Evolutionary conservation across 1,284 basidiomycete species (phyloP), one percentile per base, ranked within the genome.

Genomic region (Cronartium ribicola): DNA sequence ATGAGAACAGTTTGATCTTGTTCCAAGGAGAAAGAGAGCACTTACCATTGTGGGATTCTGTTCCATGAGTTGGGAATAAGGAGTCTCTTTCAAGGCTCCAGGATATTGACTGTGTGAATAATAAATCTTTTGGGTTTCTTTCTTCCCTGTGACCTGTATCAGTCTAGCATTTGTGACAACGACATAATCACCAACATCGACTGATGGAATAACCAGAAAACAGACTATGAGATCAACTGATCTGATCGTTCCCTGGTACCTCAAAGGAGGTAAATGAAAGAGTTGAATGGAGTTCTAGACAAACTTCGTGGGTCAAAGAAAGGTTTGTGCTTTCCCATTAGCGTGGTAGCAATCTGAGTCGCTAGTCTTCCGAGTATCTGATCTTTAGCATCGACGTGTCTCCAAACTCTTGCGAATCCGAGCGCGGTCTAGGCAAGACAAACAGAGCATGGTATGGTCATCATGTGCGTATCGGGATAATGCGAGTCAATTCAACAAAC

Each of bases 281-380:
- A 5, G n/a, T 46, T 11, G 20, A 59, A 59, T 36, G 6, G 22
- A 40, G 17, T 11, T 20, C 4, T 2, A 37, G 51, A 4, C 48
- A n/a, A 7, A 74, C 93, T 87, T 78, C 88, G 86, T 29, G 91
- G 92, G 83, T 98, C 92, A 79, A 92, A 98, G 66, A 96, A 92
- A 20, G 96, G 95, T 82, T 98, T 99, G 83, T 98, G 92, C 84
- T 98, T 98, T 81, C 96, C 96, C 94, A 98, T 98, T 71, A 98
- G 86, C 37, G 93, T 91, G 74, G 91, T 87, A 0, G 96, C 96
- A 80, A 98, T 96, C 61, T 92, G 88, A 79, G 91, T 89, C 5
- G 95, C 94, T 5, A 98, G 87, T 83, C 94, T 92, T 80, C 95
- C 96, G 17, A 98, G 85, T 20, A 95, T 85, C 59, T 94, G 88